Conservation (phyloP, 129 eudicot genomes). For the sunflower (Helianthus annuus) region DNA sequence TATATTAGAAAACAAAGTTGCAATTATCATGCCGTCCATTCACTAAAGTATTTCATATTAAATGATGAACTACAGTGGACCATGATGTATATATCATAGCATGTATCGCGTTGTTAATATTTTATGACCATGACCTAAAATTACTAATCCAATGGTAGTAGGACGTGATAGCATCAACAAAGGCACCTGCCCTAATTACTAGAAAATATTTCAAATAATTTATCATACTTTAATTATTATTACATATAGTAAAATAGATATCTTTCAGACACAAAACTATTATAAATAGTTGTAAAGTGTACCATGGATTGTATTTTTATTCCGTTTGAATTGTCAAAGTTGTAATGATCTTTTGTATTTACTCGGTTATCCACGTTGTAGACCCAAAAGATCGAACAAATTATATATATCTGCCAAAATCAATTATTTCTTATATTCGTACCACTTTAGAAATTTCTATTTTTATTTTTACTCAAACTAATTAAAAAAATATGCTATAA, state of each 20-base stretch:
- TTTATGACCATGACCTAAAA: background rate
- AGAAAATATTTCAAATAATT: background rate
- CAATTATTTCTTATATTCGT: background rate
- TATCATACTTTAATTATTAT: background rate
- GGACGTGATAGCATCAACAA: background rate
- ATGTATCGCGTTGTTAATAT: background rate
- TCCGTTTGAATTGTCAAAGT: background rate
- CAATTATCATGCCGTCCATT: background rate
- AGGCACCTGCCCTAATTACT: background rate
- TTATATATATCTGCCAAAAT: background rate
- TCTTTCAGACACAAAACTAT: background rate
- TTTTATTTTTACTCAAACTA: background rate
- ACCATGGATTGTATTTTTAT: background rate
- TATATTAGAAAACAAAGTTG: too few relatives aligned
- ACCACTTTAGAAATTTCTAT: background rate
- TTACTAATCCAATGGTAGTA: background rate
- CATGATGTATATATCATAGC: background rate
- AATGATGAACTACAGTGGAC: background rate
- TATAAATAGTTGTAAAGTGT: background rate
- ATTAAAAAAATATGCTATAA: background rate
- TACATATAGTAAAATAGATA: background rate
- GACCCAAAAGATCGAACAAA: background rate
- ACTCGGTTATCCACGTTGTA: background rate
- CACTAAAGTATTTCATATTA: background rate
- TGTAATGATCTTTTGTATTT: background rate